Conservation (phyloP, 768 basidiomycete species). For the Amanita phalloides region DNA sequence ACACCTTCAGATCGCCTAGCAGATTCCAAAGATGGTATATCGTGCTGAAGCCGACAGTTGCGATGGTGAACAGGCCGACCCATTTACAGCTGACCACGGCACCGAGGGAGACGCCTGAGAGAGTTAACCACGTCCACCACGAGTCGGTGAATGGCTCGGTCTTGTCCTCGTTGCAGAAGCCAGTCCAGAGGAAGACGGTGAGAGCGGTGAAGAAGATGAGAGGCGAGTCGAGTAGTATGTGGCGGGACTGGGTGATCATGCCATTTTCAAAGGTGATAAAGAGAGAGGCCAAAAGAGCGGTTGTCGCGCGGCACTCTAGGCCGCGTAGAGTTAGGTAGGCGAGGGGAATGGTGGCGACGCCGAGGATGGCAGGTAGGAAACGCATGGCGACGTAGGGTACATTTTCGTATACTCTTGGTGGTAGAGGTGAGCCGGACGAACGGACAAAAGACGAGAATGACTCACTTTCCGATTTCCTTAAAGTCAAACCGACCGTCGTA, state of each 20-base stretch:
- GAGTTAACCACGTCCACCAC: conserved; percentile 91
- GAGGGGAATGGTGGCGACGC: conserved; percentile 81
- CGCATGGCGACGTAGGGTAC: conserved; percentile 98
- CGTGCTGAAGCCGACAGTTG: conserved; percentile 82
- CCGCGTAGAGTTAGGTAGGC: conserved; percentile 90
- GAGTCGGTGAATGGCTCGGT: conserved; percentile 68
- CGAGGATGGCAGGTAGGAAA: conserved; percentile 83
- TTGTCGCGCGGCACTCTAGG: conserved; percentile 85
- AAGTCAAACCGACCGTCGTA: conserved; percentile 95
- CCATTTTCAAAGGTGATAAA: conserved; percentile 97
- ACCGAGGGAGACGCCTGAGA: conserved; percentile 85
- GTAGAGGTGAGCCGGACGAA: neutral
- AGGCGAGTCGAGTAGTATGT: conserved; percentile 97
- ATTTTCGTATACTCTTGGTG: conserved; percentile 59
- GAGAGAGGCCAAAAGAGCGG: conserved; percentile 82
- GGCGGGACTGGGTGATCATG: conserved; percentile 88
- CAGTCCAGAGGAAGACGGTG: conserved; percentile 75
- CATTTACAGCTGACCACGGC: conserved; percentile 94
- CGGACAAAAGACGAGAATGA: conserved; percentile 6
- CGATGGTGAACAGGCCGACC: conserved; percentile 97
- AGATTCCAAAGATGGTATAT: conserved; percentile 81
- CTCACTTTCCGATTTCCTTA: conserved; percentile 93
- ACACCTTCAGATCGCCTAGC: conserved; percentile 75
- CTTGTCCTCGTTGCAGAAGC: conserved; percentile 88
- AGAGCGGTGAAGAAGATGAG: conserved; percentile 96